Base-by-base conservation (phyloP, 768 basidiomycete genomes). In the Exidia glandulosa region DNA sequence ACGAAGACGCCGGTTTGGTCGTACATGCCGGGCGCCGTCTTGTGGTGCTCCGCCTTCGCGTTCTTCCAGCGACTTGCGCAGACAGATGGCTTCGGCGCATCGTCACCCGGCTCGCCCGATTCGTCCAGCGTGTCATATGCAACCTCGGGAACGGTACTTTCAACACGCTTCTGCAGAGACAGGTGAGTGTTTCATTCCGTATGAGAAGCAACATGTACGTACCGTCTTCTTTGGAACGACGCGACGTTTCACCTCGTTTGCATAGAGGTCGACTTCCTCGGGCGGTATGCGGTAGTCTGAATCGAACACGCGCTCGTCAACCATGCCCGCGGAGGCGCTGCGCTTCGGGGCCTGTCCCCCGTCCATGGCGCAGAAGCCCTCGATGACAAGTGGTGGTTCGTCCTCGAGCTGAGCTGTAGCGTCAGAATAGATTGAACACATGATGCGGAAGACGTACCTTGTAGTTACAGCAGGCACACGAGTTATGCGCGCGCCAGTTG, bases 391-490 rank as follows among this genome's bases (percentile, higher is more conserved):
- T 3, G 25, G 10, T 19, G 29, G 48, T 56, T 62, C 37, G 31
- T 23, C 32, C 30, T 59, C 31, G 3, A 62, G 58, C 61, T 62
- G 19, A 16, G 16, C 9, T 19, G 16, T 14, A 19, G 5, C 16
- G 41, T 19, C 41, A 4, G n/a, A n/a, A 10, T 1, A 19, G 9
- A n/a, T n/a, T n/a, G 16, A 45, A 4, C 16, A 13, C 16, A 45
- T 45, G 19, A 9, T 36, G 9, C 10, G n/a, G n/a, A n/a, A 16
- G 3, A 23, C 41, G 3, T 23, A 45, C 41, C 41, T 45, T 5
- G 16, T 64, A 64, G 1, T 27, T 31, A 57, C 63, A 64, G 2
- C 57, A 3, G 1, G 63, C 63, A 27, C 63, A 64, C 1, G 54
- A 27, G 55, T 64, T 56, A 27, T 57, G 37, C 1, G 59, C 33